Evolutionary conservation across 2,329 filamentous ascomycete species (phyloP).

Genomic region (Cytospora schulzeri): DNA sequence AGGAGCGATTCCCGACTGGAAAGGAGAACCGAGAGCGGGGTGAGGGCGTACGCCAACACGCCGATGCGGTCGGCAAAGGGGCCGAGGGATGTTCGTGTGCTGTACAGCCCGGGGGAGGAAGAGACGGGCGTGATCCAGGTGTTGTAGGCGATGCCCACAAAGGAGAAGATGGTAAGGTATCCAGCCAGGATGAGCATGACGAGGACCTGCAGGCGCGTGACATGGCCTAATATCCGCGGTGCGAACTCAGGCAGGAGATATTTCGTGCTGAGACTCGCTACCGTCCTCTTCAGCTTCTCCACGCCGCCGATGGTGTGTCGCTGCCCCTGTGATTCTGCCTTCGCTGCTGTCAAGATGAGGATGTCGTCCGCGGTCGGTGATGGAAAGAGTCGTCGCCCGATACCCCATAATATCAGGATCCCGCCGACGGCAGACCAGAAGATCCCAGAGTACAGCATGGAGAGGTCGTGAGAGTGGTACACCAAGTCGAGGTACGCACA

Average conservation of each 20-base stretch:
- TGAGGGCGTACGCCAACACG: conserved; percentile 72
- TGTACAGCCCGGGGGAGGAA: conserved; percentile 54
- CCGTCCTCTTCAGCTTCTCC: conserved; percentile 22
- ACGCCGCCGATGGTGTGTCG: conserved; percentile 4
- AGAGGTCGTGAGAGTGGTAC: conserved; percentile 50
- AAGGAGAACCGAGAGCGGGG: conserved; percentile 68
- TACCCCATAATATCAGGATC: conserved; percentile 47
- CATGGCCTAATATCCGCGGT: conserved; percentile 63
- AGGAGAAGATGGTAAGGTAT: conserved; percentile 70
- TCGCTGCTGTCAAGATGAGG: not conserved
- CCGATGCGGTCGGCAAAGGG: conserved; percentile 71
- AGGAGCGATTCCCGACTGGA: conserved; percentile 71
- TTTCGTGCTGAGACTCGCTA: conserved; percentile 40
- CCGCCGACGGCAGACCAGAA: conserved; percentile 51
- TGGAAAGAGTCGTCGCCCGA: conserved; percentile 33
- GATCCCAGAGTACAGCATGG: conserved; percentile 54
- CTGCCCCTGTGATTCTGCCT: not conserved
- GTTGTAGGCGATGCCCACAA: conserved; percentile 68
- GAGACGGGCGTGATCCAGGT: conserved; percentile 72
- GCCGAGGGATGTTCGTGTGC: conserved; percentile 66
- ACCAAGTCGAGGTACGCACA: conserved; percentile 55
- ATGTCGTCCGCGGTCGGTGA: not conserved
- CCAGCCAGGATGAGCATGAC: conserved; percentile 58
- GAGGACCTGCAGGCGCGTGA: conserved; percentile 68
- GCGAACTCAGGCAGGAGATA: conserved; percentile 64